Evolutionary conservation across 1,284 basidiomycete species (phyloP), one percentile per base, ranked within the genome.

Genomic region (Boletus smithii): DNA sequence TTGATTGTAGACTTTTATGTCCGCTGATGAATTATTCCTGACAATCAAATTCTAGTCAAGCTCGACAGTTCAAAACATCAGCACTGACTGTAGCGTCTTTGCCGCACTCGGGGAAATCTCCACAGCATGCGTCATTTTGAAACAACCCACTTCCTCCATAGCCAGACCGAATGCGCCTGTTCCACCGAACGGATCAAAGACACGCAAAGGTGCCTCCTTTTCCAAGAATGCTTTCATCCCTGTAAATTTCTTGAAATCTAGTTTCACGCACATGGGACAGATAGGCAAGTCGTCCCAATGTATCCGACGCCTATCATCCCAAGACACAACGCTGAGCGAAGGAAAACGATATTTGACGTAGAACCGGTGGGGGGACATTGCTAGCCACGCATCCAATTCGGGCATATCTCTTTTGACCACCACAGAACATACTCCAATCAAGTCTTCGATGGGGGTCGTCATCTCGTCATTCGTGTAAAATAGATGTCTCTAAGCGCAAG

Each of bases 91-190:
- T 16, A 83, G 63, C 1, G 86, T 86, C 48, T 67, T 64, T 0
- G 82, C 81, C n/a, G 87, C 83, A 57, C 83, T 86, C 0, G 85
- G 83, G 29, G 75, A 71, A 23, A 86, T 80, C 54, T 89, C 86
- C 30, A 87, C 65, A 0, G 81, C 75, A 69, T 86, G 80, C 0
- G 77, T 81, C 3, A 85, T 60, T 50, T 77, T 72, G 43, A 88
- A 54, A 39, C 73, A 75, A 0, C 75, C 70, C 36, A 72, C 69
- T 27, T 76, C 67, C 17, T 75, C 73, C 62, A 88, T 65, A 0
- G 77, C 83, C 18, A 75, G 61, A 35, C 74, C 75, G 57, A 89
- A 84, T 9, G 83, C 80, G 11, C 83, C 83, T 5, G 75, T 74
- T 7, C 86, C 86, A 11, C 72, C 77, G 55, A 86, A 88, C 0